Evolutionary conservation across 805 yeast species (phyloP).

Genomic region (Candida tibetensis): DNA sequence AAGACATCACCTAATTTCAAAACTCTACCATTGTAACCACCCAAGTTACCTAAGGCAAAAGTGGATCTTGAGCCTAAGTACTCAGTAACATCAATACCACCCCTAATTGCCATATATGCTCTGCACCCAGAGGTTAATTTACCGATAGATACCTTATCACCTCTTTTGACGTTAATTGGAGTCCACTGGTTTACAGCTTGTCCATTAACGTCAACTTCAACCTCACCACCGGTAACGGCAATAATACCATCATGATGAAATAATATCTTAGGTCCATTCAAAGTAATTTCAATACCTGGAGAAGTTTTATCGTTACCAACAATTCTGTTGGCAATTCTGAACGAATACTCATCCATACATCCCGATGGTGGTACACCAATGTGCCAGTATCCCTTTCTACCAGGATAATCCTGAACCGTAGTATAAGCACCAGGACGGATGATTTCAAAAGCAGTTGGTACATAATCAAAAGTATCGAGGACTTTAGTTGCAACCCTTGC

Average conservation of each 20-base stretch:
- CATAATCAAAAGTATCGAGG: constrained; percentile 75
- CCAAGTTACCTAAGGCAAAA: constrained; percentile 88
- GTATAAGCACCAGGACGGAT: constrained; percentile 74
- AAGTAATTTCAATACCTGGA: constrained; percentile 88
- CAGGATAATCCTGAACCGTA: constrained; percentile 96
- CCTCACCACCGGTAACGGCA: constrained; percentile 85
- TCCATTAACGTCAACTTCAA: constrained; percentile 65
- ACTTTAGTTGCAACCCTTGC: constrained; percentile 87
- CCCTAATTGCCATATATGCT: constrained; percentile 83
- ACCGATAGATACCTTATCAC: constrained; percentile 79
- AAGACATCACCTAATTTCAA: constrained; percentile 90
- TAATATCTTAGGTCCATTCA: constrained; percentile 79
- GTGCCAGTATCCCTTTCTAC: constrained; percentile 84
- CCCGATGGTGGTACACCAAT: constrained; percentile 98
- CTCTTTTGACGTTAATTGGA: constrained; percentile 68
- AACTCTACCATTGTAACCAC: constrained; percentile 92
- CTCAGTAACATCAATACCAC: constrained; percentile 92
- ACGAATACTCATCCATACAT: constrained; percentile 93
- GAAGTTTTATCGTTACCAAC: constrained; percentile 83
- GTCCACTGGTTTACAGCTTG: constrained; percentile 57
- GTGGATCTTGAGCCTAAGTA: constrained; percentile 96
- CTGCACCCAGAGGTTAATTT: constrained; percentile 82
- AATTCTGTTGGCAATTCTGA: constrained; percentile 82
- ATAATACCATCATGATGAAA: constrained; percentile 80
- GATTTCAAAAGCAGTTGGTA: constrained; percentile 82